Conservation (phyloP, 2,329 filamentous ascomycete genomes). For the Xylaria sp. region DNA sequence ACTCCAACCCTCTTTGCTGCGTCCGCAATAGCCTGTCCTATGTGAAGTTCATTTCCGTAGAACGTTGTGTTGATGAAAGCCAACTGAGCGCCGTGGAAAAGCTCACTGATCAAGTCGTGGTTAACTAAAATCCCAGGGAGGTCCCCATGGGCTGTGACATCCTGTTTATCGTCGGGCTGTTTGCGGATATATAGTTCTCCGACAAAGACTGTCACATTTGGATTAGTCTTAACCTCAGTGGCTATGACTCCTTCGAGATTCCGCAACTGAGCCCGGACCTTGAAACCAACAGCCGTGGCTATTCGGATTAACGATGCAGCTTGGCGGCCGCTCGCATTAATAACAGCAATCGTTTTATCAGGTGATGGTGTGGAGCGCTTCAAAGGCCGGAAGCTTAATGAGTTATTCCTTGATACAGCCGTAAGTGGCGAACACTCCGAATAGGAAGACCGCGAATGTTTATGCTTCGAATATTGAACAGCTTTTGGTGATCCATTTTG, state of each 20-base stretch:
- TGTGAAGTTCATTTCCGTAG: slow-evolving; percentile 92
- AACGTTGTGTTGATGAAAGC: slow-evolving; percentile 99
- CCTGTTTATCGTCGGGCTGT: slow-evolving; percentile 62
- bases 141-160: slow-evolving; percentile 75
- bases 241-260: slow-evolving; percentile 89
- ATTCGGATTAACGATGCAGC: slow-evolving; percentile 95
- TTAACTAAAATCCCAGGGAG: slow-evolving; percentile 76
- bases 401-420: slow-evolving; percentile 66
- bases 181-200: slow-evolving; percentile 72
- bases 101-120: slow-evolving; percentile 74
- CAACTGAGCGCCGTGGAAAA: slow-evolving; percentile 86
- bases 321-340: slow-evolving; percentile 96
- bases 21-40: slow-evolving; percentile 88
- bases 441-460: slow-evolving; percentile 71
- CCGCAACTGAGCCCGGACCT: slow-evolving; percentile 90
- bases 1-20: slow-evolving; percentile 86
- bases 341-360: slow-evolving; percentile 88
- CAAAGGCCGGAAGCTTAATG: slow-evolving; percentile 68
- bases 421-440: slow-evolving; percentile 67
- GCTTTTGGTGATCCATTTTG: slow-evolving; percentile 47
- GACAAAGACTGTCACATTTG: slow-evolving; percentile 76
- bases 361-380: slow-evolving; percentile 69
- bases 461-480: slow-evolving; percentile 58
- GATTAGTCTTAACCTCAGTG: slow-evolving; percentile 82
- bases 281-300: slow-evolving; percentile 91